Evolutionary conservation across 306 rosid genomes (phyloP), one percentile per base, ranked within the genome.

Genomic region (Quercus agrifolia): DNA sequence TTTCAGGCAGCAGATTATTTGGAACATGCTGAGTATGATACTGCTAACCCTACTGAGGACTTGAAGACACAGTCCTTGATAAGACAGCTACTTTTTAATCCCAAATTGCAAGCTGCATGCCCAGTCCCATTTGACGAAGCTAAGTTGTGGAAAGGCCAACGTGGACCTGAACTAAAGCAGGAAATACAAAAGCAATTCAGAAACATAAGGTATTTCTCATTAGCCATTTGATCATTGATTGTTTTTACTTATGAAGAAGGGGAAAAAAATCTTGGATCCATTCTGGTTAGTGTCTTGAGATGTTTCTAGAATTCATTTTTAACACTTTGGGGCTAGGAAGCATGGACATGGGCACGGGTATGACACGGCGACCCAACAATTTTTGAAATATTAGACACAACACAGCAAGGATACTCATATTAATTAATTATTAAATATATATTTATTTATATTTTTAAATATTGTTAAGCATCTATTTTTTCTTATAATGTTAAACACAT

Each of bases 121-220:
- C 99, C 99, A 72, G 79, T 95, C 70, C 99, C 99, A 67, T 95
- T 91, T 83, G 98, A 91, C 79, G 99, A 95, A 90, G 98, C 99
- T 80, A 95, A 91, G 82, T 83, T 95, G 87, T 95, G 99, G 99
- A 90, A 88, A 82, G 99, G 98, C 78, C 93, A 93, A 80, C 86
- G 92, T 61, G 99, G 97, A 84, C 99, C 99, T 71, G 97, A 95
- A 85, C 86, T 95, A 52, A 95, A 92, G 81, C 98, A 84, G 85
- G 85, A 88, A 82, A 90, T 95, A 82, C 99, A 95, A 75, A 91
- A 89, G 5, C 97, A 95, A 85, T 95, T 95, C 93, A 88, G 93
- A 86, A 95, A 95, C 84, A 95, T 95, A 71, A 90, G 99, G 99
- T 93, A 84, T 31, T 31, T 73, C 61, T 71, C 77, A 15, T 56